These are phyloP conservation scores for Pseudovirgaria hyperparasitica DNA, from an alignment of 2,329 filamentous ascomycete genomes.

Conservation along the genomic window DNA sequence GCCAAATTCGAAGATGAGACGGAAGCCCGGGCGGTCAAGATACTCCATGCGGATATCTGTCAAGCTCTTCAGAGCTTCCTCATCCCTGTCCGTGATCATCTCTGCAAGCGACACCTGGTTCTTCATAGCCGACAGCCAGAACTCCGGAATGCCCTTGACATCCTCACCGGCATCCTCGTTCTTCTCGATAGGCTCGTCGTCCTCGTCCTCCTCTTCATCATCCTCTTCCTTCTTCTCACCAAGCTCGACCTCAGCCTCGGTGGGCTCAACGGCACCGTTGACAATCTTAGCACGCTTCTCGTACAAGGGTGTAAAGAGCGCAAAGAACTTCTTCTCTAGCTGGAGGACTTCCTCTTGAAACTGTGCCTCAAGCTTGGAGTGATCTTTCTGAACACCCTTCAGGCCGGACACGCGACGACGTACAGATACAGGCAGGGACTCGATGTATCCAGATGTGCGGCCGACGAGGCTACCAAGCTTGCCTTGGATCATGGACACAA, in stretches of 20 bases:
- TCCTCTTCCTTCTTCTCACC: conserved; percentile 72
- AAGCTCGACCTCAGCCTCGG: conserved; percentile 72
- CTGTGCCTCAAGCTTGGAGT: conserved; percentile 94
- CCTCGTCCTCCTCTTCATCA: conserved; percentile 45
- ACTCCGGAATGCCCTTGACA: conserved; percentile 83
- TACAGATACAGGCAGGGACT: conserved; percentile 80
- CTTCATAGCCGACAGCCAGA: conserved; percentile 99
- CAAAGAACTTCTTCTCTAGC: conserved; percentile 99
- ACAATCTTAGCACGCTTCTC: conserved; percentile 87
- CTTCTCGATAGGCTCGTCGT: conserved; percentile 41
- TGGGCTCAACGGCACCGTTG: conserved; percentile 77
- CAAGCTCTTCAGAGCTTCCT: conserved; percentile 80
- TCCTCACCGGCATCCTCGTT: conserved; percentile 43
- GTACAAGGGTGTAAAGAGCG: conserved; percentile 96
- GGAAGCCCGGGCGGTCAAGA: conserved; percentile 94
- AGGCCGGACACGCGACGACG: conserved; percentile 88
- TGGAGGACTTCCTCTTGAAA: conserved; percentile 98
- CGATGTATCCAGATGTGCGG: conserved; percentile 92
- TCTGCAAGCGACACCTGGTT: conserved; percentile 95
- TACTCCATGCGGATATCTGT: conserved; percentile 98
- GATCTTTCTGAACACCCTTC: conserved; percentile 97
- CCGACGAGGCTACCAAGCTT: conserved; percentile 89
- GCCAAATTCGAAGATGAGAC: conserved; percentile 91
- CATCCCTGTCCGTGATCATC: conserved; percentile 97
- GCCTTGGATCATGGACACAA: conserved; percentile 96